A percentile compares a stretch with the other conserved stretches of the same genome.
Conservation (phyloP, 192 early-diverging fungal species). For the Coemansia aciculifera region DNA sequence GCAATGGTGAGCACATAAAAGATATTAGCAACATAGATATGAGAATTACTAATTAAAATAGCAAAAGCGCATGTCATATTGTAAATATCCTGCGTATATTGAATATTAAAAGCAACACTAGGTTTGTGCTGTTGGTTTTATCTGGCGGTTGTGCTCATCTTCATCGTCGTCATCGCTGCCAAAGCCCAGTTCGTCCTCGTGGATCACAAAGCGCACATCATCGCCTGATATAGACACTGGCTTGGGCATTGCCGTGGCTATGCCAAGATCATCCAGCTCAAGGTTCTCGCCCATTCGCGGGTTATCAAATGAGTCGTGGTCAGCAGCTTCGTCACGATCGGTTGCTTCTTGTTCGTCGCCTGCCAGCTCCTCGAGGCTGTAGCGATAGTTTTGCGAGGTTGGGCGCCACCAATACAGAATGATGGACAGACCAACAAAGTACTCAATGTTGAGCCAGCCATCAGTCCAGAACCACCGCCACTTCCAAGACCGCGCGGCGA, state of each 20-base stretch:
- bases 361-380: conserved; percentile 83
- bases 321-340: conserved; percentile 55
- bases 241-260: neutral
- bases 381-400: conserved; percentile 86
- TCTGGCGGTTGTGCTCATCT: neutral
- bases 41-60: neutral
- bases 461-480: conserved; percentile 91
- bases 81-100: no score
- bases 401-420: conserved; percentile 93
- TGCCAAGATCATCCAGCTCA: conserved; percentile 39
- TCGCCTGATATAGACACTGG: conserved; percentile 27
- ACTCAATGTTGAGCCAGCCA: conserved; percentile 89
- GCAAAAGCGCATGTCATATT: neutral
- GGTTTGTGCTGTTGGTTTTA: neutral
- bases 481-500: conserved; percentile 78
- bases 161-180: conserved; percentile 25
- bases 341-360: conserved; percentile 72
- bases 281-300: conserved; percentile 52
- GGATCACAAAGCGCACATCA: conserved; percentile 47
- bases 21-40: neutral
- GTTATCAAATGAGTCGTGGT: conserved; percentile 39
- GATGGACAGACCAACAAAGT: conserved; percentile 73
- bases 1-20: neutral
- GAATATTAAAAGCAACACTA: neutral
- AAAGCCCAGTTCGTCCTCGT: conserved; percentile 36